Evolutionary conservation across 768 basidiomycete species (phyloP), one percentile per base, ranked within the genome.

Genomic region (Leucocoprinus birnbaumii): DNA sequence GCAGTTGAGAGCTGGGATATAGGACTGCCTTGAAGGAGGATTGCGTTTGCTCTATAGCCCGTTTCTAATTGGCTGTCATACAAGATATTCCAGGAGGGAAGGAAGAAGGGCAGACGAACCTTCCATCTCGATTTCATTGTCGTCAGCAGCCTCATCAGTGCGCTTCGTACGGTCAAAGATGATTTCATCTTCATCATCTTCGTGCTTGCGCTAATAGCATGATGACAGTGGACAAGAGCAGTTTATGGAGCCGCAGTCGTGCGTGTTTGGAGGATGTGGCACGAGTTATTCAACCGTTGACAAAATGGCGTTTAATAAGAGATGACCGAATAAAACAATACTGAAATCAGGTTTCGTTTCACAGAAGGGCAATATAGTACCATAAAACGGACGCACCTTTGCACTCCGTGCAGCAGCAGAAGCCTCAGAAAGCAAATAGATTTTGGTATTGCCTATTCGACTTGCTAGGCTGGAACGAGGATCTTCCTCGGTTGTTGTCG

Each of bases 391-490:
- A 77, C 86, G 81, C 79, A 92, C 90, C 87, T 91, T 91, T 68
- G 80, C 81, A 61, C 70, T 74, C 57, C 77, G 81, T 57, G 78
- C 74, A n/a, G 79, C 70, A 58, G 79, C 74, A 27, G 78, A 72
- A 34, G 86, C 73, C 62, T 91, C 90, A 50, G 86, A 78, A 58
- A 90, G 79, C 25, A 91, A 68, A 70, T 92, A 93, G n/a, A 91
- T 81, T 68, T 87, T 90, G 46, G 79, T 78, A 48, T 62, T 80
- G 45, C 89, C 80, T 42, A 91, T 91, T n/a, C 90, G 81, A 56
- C 80, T 76, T 14, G 82, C 85, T 27, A 90, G 76, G 31, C 69
- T 63, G 31, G 67, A 63, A 45, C 65, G 68, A 31, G 67, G 62
- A 19, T 65, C 66, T 6, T 67, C 35, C 45, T 67, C 65, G n/a